phyloP scores from a whole-genome alignment of 2,329 filamentous ascomycete species.

The Teratosphaeria zuluensis region DNA sequence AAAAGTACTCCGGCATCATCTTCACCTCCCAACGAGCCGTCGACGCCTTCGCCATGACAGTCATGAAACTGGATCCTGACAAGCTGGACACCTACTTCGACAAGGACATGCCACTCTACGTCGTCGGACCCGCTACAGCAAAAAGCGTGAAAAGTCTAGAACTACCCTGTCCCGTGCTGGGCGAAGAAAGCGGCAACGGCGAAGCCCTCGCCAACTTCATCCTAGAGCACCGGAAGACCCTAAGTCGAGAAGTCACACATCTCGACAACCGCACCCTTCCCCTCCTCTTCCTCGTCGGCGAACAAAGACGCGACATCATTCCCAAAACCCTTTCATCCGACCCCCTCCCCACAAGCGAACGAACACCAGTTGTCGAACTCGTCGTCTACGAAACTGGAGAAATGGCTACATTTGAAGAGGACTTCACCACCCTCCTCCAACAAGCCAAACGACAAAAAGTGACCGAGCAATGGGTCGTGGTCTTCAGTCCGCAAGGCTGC shows the following conservation, averaged over 20 bases:
- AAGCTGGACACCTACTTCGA: slow-evolving; percentile 31
- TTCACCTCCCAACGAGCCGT: slow-evolving; percentile 80
- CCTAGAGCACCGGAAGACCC: slow-evolving; percentile 58
- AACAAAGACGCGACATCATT: slow-evolving; percentile 82
- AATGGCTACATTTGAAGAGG: slow-evolving; percentile 63
- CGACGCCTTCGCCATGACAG: slow-evolving; percentile 60
- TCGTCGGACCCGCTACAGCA: slow-evolving; percentile 71
- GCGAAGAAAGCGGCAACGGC: slow-evolving; percentile 75
- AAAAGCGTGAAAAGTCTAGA: slow-evolving; percentile 54
- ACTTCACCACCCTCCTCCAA: slow-evolving; percentile 45
- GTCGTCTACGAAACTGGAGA: slow-evolving; percentile 82
- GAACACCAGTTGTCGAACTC: slow-evolving; percentile 64
- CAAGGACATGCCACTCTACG: slow-evolving; percentile 56
- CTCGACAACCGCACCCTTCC: slow-evolving; percentile 43
- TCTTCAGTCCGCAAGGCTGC: slow-evolving; percentile 57
- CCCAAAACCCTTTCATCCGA: slow-evolving; percentile 64
- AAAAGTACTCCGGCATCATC: slow-evolving; percentile 63
- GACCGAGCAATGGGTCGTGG: slow-evolving; percentile 58
- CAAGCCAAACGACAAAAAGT: slow-evolving; percentile 33
- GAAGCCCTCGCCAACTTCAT: slow-evolving; percentile 71
- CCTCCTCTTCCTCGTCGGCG: slow-evolving; percentile 80
- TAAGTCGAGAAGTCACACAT: slow-evolving; percentile 22
- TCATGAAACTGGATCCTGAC: slow-evolving; percentile 40
- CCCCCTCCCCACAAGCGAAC: slow-evolving; percentile 36
- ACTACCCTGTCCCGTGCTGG: slow-evolving; percentile 53